A percentile compares a stretch with the other conserved stretches of the same genome.
These are phyloP conservation scores for Pistacia integerrima DNA, from an alignment of 345 rosid genomes.

Conservation along the genomic window DNA sequence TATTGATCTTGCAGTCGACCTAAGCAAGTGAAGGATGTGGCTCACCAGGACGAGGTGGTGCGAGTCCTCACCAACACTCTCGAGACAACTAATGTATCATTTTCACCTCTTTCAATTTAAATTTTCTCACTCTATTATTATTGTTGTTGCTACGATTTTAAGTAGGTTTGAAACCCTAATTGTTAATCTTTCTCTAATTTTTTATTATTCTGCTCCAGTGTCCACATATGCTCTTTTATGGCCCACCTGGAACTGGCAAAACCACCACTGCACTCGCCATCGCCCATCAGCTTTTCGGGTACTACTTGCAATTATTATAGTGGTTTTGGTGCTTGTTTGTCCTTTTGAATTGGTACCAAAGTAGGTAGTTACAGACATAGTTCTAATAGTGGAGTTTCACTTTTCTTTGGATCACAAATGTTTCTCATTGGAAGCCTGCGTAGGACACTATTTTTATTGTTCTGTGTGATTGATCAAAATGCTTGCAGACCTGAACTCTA, in stretches of 20 bases:
- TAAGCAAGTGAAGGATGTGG: conserved; percentile 87
- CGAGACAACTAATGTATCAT: conserved; percentile 66
- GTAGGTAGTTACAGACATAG: background rate
- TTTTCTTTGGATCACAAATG: background rate
- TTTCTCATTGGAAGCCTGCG: background rate
- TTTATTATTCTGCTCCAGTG: conserved; percentile 43
- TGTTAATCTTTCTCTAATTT: background rate
- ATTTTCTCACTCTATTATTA: background rate
- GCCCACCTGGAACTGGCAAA: conserved; percentile 97
- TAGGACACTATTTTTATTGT: background rate
- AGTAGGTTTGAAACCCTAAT: conserved; percentile 31
- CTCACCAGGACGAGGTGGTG: conserved; percentile 97
- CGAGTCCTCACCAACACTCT: conserved; percentile 96
- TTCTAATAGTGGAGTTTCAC: background rate
- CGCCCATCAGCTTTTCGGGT: conserved; percentile 94
- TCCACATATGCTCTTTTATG: conserved; percentile 97
- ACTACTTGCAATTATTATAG: conserved; percentile 4
- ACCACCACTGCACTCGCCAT: conserved; percentile 97
- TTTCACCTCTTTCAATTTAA: background rate
- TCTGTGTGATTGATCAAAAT: background rate
- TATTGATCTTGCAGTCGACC: conserved; percentile 63
- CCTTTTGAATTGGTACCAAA: background rate
- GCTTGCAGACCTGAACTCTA: conserved; percentile 80
- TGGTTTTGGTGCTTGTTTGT: background rate
- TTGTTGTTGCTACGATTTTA: background rate